Conservation (phyloP, 2,329 filamentous ascomycete species). For the Aspergillus pseudoglaucus region DNA sequence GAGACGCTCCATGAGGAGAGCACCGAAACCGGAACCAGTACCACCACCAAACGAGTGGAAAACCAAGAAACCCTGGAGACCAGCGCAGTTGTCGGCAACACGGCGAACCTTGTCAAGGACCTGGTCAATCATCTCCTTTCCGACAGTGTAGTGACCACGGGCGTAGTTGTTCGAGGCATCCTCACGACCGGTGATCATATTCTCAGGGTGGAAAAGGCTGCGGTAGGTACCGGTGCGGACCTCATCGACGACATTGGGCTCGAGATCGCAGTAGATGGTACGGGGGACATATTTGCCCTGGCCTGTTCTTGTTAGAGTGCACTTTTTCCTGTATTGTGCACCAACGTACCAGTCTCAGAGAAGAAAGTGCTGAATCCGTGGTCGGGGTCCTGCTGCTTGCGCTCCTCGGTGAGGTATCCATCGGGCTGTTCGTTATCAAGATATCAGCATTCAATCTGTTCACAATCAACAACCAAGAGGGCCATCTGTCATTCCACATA, state of each 20-base stretch:
- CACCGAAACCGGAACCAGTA: slow-evolving; percentile 97
- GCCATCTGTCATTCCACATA: slow-evolving; percentile 44
- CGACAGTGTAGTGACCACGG: slow-evolving; percentile 98
- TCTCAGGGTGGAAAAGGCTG: slow-evolving; percentile 95
- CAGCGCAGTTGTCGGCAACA: slow-evolving; percentile 95
- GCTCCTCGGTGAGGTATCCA: slow-evolving; percentile 97
- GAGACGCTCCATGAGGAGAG: slow-evolving; percentile 96
- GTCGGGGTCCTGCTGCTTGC: slow-evolving; percentile 86
- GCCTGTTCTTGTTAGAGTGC: slow-evolving; percentile 48
- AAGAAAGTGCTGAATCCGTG: slow-evolving; percentile 99
- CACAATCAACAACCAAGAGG: slow-evolving; percentile 10
- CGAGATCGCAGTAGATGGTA: slow-evolving; percentile 99
- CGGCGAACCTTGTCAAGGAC: slow-evolving; percentile 96
- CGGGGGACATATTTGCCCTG: slow-evolving; percentile 98
- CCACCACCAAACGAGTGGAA: slow-evolving; percentile 99
- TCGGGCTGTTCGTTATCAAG: slow-evolving; percentile 63
- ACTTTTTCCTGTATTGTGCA: slow-evolving; percentile 2
- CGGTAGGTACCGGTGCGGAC: slow-evolving; percentile 97
- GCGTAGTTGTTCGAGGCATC: slow-evolving; percentile 99
- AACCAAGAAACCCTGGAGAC: slow-evolving; percentile 97
- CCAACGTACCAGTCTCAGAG: slow-evolving; percentile 85
- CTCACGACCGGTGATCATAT: slow-evolving; percentile 99
- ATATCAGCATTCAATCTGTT: slow-evolving; percentile 12
- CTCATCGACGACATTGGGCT: slow-evolving; percentile 99
- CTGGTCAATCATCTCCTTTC: slow-evolving; percentile 98